A percentile compares a stretch with the other conserved stretches of the same genome.
Evolutionary conservation across 768 basidiomycete species (phyloP).

Genomic region (Trametes sanguinea): DNA sequence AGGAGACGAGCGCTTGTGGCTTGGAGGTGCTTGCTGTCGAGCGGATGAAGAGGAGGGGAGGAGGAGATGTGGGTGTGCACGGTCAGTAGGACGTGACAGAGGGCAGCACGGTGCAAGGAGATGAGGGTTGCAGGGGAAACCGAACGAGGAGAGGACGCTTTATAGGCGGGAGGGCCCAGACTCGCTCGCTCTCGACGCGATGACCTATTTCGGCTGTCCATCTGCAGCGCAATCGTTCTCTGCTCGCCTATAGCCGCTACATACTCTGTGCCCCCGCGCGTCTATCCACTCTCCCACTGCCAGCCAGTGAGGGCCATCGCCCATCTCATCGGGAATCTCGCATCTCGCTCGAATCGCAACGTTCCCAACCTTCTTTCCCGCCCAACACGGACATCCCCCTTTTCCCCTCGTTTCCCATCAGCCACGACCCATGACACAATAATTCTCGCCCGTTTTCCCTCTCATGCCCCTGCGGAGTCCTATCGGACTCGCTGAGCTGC

Average conservation of each 20-base stretch:
- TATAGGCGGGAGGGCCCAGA: constrained; percentile 30
- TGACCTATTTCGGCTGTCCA: constrained; percentile 22
- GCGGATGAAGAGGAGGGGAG: not conserved
- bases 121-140: constrained; percentile 21
- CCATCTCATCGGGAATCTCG: constrained; percentile 18
- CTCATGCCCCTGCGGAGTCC: constrained; percentile 1
- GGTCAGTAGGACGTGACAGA: not conserved
- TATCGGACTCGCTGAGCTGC: constrained; percentile 12
- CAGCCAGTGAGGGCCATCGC: not conserved
- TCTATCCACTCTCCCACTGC: no score
- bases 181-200: constrained; percentile 18
- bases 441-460: constrained; percentile 6
- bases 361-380: constrained; percentile 14
- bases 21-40: not conserved
- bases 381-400: constrained; percentile 5
- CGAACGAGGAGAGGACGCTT: constrained; percentile 29
- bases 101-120: constrained; percentile 6
- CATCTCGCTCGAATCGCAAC: constrained; percentile 2
- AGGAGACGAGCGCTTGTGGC: constrained; percentile 23
- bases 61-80: not conserved
- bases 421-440: not conserved
- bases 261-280: no score
- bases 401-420: not conserved
- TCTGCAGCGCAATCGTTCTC: constrained; percentile 6
- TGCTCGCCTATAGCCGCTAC: constrained; percentile 1